Conservation (phyloP, 2,329 filamentous ascomycete species). For the Trichophyton schoenleinii region DNA sequence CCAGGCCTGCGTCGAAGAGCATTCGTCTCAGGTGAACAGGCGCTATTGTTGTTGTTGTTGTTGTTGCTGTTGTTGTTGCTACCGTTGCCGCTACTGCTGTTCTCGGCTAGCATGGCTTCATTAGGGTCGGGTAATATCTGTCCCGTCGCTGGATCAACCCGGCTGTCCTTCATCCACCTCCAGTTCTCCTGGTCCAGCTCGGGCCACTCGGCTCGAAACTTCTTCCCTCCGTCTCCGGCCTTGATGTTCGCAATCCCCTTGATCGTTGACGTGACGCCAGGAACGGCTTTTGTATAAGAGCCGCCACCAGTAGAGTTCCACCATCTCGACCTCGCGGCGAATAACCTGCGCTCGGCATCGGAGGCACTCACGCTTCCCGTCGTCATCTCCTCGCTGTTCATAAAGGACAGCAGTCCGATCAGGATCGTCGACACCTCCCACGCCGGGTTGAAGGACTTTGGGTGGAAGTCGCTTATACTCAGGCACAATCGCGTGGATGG, state of each 20-base stretch:
- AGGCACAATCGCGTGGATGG: constrained; percentile 84
- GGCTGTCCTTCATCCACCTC: constrained; percentile 77
- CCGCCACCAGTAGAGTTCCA: constrained; percentile 95
- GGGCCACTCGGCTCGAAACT: constrained; percentile 81
- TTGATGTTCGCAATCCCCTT: constrained; percentile 71
- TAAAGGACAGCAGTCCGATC: constrained; percentile 87
- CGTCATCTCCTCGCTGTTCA: constrained; percentile 98
- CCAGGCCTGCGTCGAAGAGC: constrained; percentile 52
- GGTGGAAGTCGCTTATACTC: constrained; percentile 94
- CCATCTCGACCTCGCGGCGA: constrained; percentile 72
- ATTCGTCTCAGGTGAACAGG: constrained; percentile 51
- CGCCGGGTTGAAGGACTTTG: constrained; percentile 93
- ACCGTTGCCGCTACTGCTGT: constrained; percentile 15
- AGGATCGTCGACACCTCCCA: constrained; percentile 97
- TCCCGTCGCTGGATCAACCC: constrained; percentile 67
- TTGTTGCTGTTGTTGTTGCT: too few relatives aligned
- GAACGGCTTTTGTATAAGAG: constrained; percentile 42
- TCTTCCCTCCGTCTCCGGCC: constrained; percentile 80
- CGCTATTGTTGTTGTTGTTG: constrained; percentile 8
- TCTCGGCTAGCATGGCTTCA: constrained; percentile 29
- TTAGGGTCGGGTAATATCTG: constrained; percentile 42
- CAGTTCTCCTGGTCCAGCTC: constrained; percentile 82
- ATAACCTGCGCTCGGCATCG: constrained; percentile 61
- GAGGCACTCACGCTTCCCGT: constrained; percentile 75
- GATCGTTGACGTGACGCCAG: constrained; percentile 40